Evolutionary conservation across 78 protist species (phyloP).

Genomic region (Dictyostelium intermedium): DNA sequence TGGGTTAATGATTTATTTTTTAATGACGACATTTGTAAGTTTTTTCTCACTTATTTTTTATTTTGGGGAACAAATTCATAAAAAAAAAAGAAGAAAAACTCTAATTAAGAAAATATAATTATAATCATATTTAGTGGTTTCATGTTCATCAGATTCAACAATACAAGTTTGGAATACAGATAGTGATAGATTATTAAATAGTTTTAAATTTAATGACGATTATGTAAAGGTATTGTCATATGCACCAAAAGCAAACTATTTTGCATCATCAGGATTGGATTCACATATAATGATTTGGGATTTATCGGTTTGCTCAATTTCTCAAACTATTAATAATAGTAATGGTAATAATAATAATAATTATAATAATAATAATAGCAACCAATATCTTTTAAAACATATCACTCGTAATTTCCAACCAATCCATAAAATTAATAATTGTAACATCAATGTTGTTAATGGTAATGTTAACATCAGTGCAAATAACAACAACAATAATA

Average conservation of each 20-base stretch:
- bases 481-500: not conserved
- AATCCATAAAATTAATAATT: not conserved
- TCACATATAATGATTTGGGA: conserved; percentile 69
- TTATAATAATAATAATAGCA: not conserved
- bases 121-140: conserved; percentile 23
- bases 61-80: not conserved
- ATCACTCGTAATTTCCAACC: not conserved
- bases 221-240: conserved; percentile 71
- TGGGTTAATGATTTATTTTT: conserved; percentile 74
- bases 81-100: not conserved
- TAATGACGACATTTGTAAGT: conserved; percentile 35
- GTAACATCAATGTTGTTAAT: not conserved
- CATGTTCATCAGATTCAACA: conserved; percentile 70
- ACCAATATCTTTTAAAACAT: not conserved
- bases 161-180: conserved; percentile 56
- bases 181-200: conserved; percentile 6
- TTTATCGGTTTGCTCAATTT: conserved; percentile 18
- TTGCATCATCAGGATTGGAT: conserved; percentile 75
- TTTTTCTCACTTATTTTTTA: too few species aligned
- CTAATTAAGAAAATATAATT: not conserved
- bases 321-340: not conserved
- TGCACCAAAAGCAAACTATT: conserved; percentile 15
- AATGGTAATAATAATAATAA: not conserved
- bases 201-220: conserved; percentile 50
- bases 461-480: not conserved